Percentiles rank a stretch among this genome's conserved stretches.
Evolutionary conservation across 116 monocot species (phyloP).

Genomic region (Papilionanthe hybrid): DNA sequence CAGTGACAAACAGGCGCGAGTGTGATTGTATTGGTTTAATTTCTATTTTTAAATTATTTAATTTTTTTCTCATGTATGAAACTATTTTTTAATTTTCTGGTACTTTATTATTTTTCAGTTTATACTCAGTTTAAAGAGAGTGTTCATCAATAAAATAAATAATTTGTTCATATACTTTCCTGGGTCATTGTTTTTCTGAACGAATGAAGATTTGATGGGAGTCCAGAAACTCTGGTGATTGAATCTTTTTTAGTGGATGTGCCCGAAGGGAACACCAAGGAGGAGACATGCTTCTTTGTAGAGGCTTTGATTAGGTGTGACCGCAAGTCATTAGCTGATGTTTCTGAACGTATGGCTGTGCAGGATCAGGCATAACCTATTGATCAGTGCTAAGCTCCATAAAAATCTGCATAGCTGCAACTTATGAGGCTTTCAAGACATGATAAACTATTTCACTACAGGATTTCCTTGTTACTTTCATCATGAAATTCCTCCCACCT

Average conservation of each 20-base stretch:
- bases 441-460: background rate
- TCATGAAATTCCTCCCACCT: background rate
- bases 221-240: conserved; percentile 56
- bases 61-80: no score
- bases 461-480: background rate
- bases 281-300: conserved; percentile 63
- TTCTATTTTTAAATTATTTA: no score
- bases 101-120: background rate
- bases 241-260: conserved; percentile 66
- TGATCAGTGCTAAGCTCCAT: background rate
- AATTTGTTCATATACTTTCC: no score
- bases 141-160: conserved; percentile 68
- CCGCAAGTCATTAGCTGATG: conserved; percentile 49
- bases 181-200: no score
- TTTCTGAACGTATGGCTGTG: conserved; percentile 40
- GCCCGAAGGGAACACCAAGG: conserved; percentile 61
- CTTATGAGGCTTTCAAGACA: background rate
- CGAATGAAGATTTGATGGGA: no score
- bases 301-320: conserved; percentile 62
- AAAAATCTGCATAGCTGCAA: background rate
- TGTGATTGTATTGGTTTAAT: background rate
- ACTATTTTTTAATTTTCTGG: background rate
- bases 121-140: conserved; percentile 79
- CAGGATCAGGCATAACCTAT: conserved; percentile 19
- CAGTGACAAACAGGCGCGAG: background rate